These are phyloP conservation scores for Trypanosoma rangeli DNA, from an alignment of 208 protist species.

Conservation along the genomic window DNA sequence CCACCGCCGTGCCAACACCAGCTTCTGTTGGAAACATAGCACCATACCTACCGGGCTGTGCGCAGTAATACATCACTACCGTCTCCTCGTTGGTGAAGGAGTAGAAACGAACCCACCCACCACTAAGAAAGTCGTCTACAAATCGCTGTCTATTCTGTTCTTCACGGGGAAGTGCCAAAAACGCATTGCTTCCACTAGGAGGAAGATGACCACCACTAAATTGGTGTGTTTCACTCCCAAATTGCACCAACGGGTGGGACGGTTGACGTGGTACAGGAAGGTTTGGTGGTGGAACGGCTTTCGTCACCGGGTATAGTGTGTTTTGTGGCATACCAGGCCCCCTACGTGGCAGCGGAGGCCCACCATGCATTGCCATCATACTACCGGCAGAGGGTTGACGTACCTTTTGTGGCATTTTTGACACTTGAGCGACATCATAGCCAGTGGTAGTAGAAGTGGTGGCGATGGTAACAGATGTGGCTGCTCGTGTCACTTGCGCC, in stretches of 20 bases:
- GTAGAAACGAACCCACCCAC: conserved; percentile 87
- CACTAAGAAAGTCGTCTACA: conserved; percentile 79
- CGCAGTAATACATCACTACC: conserved; percentile 86
- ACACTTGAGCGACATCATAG: background rate
- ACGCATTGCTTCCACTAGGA: conserved; percentile 37
- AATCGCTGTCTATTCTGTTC: conserved; percentile 78
- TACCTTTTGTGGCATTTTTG: background rate
- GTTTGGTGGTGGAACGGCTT: conserved; percentile 5
- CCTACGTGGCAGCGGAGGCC: conserved; percentile 63
- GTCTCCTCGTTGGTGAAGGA: conserved; percentile 77
- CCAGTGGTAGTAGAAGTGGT: background rate
- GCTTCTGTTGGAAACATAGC: conserved; percentile 83
- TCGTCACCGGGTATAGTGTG: background rate
- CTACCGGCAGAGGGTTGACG: conserved; percentile 53
- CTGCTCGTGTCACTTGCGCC: background rate
- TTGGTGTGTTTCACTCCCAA: conserved; percentile 8
- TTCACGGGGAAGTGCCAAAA: conserved; percentile 72
- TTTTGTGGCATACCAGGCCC: conserved; percentile 45
- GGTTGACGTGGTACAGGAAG: conserved; percentile 10
- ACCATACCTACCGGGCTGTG: conserved; percentile 85
- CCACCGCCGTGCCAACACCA: conserved; percentile 75
- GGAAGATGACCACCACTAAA: background rate
- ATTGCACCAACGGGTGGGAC: conserved; percentile 21
- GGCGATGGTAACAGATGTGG: background rate
- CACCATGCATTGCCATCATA: conserved; percentile 45